phyloP scores from a whole-genome alignment of 2,329 filamentous ascomycete species.

The Botrytis hyacinthi region DNA sequence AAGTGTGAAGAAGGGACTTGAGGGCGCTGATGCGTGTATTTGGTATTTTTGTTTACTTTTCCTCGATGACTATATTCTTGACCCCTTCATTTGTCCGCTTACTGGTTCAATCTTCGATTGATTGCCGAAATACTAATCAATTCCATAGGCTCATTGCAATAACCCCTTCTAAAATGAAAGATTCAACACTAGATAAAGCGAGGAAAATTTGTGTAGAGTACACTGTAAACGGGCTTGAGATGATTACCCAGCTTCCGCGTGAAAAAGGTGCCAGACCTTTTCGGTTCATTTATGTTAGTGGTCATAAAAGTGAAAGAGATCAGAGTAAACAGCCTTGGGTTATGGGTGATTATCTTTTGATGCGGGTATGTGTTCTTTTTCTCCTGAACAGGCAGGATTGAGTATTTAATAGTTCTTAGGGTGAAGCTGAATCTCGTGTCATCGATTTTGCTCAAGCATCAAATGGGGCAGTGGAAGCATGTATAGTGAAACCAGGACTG shows the following conservation, averaged over 20 bases:
- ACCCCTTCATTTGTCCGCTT: background rate
- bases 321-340: constrained; percentile 44
- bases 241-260: constrained; percentile 33
- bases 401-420: constrained; percentile 38
- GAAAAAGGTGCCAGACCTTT: constrained; percentile 39
- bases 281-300: constrained; percentile 52
- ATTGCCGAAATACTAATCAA: constrained; percentile 11
- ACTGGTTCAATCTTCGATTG: background rate
- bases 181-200: constrained; percentile 40
- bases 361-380: constrained; percentile 45
- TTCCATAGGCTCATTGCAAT: constrained; percentile 45
- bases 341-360: constrained; percentile 44
- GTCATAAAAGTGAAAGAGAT: constrained; percentile 45
- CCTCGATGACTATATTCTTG: background rate
- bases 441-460: constrained; percentile 44
- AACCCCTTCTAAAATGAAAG: constrained; percentile 41
- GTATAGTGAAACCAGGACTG: constrained; percentile 46
- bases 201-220: constrained; percentile 44
- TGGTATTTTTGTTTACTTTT: constrained; percentile 34
- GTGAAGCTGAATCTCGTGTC: constrained; percentile 47
- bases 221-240: constrained; percentile 40
- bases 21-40: constrained; percentile 41
- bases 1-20: constrained; percentile 36
- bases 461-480: constrained; percentile 41
- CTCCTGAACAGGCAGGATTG: background rate